Conservation (phyloP, 352 stramenopile genomes). For the Globisporangium radiosum region DNA sequence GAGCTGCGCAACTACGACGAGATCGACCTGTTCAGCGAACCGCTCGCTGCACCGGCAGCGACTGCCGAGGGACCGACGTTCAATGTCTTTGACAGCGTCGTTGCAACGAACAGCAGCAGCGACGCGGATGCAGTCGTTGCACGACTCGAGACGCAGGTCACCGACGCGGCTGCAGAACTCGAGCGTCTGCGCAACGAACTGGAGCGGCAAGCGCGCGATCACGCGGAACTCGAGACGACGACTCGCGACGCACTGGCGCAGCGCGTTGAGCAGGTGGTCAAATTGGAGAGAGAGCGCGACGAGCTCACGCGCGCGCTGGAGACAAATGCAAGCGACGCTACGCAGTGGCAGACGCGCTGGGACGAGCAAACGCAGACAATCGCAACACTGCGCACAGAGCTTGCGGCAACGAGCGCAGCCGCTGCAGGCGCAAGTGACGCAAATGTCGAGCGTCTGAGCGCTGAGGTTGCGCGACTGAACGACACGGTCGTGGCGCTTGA, state of each 20-base stretch:
- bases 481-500: not conserved
- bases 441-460: not conserved
- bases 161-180: slow-evolving; percentile 10
- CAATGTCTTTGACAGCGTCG: not conserved
- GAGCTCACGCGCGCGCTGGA: slow-evolving; percentile 16
- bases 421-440: not conserved
- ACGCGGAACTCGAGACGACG: slow-evolving; percentile 16
- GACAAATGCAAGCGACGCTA: slow-evolving; percentile 6
- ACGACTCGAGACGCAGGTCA: slow-evolving; percentile 6
- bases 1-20: slow-evolving; percentile 37
- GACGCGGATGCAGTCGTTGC: slow-evolving; percentile 1
- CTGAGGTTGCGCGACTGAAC: not conserved
- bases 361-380: slow-evolving; percentile 5
- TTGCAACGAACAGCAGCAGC: not conserved
- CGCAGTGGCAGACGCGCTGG: slow-evolving; percentile 12
- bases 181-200: slow-evolving; percentile 16
- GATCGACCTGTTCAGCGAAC: slow-evolving; percentile 42
- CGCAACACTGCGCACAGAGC: not conserved
- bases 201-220: not conserved
- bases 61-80: not conserved
- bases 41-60: not conserved
- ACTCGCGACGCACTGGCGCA: slow-evolving; percentile 17
- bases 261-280: slow-evolving; percentile 8
- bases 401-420: slow-evolving; percentile 1
- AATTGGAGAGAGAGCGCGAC: slow-evolving; percentile 10